Evolutionary conservation across 2,329 filamentous ascomycete genomes (phyloP), one percentile per base, ranked within the genome.

Genomic region (Fusarium pininemorale): DNA sequence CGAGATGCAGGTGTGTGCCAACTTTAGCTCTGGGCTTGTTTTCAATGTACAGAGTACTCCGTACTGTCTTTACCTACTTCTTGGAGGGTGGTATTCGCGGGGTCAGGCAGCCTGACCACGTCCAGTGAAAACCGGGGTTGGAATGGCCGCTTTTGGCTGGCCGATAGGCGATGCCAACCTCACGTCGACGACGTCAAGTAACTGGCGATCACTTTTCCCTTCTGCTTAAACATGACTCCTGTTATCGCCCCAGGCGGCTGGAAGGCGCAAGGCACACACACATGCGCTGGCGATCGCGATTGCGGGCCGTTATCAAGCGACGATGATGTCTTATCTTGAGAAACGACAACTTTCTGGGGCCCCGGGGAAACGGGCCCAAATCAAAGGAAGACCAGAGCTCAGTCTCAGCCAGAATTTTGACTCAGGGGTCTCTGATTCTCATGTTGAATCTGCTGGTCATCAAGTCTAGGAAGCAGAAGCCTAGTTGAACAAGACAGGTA

Each of bases 21-120:
- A 44, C 42, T 68, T 55, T 45, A 41, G 41, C 32, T 69, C 35
- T 54, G 35, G 30, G 62, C 62, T 66, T 66, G 44, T 47, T 67
- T 53, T 47, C 32, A 39, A 22, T 66, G 42, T 54, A 26, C 24
- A 26, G 24, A 26, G 24, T 26, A 35, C 32, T 35, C 32, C 32
- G 32, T 15, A 48, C 47, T 68, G 57, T 20, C 35, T 66, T 58
- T 69, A 41, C 54, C 74, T 66, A 41, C 54, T 73, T 66, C 51
- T 69, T 59, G 64, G 70, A 60, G 70, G 71, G 72, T 74, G 57
- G 72, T 58, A 75, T 75, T 61, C 64, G 72, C 57, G 72, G 72
- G 72, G 72, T 54, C 48, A 47, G 24, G 41, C 37, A 62, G 51
- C 47, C 51, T 39, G 30, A 32, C 39, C 59, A 65, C 56, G 35